These are phyloP conservation scores for Colletotrichum sp. DNA, from an alignment of 2,329 filamentous ascomycete genomes.

Conservation along the genomic window DNA sequence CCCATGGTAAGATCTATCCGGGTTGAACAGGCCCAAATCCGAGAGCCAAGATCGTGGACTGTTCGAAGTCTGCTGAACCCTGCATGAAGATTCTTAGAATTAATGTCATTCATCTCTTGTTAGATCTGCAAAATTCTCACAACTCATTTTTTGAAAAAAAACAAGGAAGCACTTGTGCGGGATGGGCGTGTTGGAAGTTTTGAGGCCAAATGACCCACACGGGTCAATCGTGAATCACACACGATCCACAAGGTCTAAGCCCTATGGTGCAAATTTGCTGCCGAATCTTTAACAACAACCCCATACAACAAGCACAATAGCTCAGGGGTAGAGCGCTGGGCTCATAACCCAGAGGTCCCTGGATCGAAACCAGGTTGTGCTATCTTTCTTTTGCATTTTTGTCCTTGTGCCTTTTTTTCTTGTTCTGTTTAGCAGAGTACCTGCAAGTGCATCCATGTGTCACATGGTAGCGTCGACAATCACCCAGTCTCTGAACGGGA, in stretches of 20 bases:
- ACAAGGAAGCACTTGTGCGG: background rate
- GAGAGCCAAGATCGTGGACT: background rate
- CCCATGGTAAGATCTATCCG: background rate
- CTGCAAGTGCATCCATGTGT: background rate
- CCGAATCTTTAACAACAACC: fast-evolving
- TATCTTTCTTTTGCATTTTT: background rate
- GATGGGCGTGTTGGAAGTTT: background rate
- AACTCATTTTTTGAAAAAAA: background rate
- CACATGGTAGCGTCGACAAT: background rate
- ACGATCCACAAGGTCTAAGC: background rate
- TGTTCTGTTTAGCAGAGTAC: background rate
- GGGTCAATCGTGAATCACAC: background rate
- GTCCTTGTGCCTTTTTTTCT: background rate
- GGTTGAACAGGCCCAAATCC: background rate
- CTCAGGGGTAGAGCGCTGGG: slow-evolving; percentile 20
- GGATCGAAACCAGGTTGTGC: slow-evolving; percentile 19
- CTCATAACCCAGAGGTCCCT: slow-evolving; percentile 19
- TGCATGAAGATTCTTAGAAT: background rate
- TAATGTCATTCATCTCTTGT: background rate
- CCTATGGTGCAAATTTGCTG: background rate
- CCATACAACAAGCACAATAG: slow-evolving; percentile 8
- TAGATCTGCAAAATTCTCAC: background rate
- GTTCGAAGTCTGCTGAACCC: background rate
- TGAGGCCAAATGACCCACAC: background rate
- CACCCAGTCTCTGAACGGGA: background rate